A percentile compares a stretch with the other conserved stretches of the same genome.
These are phyloP conservation scores for Vaucheria bursata DNA, from an alignment of 352 stramenopile genomes.

Conservation along the genomic window DNA sequence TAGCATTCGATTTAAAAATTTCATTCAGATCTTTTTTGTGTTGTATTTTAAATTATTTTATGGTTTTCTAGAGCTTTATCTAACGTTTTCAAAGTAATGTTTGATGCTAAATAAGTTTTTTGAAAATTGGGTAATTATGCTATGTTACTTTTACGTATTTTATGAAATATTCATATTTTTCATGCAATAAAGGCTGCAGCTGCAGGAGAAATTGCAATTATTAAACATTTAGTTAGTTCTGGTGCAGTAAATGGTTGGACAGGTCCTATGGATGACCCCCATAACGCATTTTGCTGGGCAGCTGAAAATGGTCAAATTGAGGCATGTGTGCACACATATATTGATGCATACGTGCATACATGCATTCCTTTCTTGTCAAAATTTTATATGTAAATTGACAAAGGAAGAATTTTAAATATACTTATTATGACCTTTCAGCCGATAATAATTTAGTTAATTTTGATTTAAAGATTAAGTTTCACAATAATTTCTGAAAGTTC, in stretches of 20 bases:
- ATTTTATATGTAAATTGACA: too few species aligned
- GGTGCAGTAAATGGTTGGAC: constrained; percentile 11
- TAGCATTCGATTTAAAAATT: too few species aligned
- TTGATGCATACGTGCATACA: neutral
- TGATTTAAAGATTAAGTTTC: too few species aligned
- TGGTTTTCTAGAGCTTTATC: neutral
- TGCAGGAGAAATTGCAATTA: neutral
- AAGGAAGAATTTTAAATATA: too few species aligned
- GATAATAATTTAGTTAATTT: too few species aligned
- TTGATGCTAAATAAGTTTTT: neutral
- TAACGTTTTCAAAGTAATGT: neutral
- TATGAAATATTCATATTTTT: neutral
- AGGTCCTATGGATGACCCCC: neutral
- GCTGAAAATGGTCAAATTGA: neutral
- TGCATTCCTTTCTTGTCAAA: neutral
- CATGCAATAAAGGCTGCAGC: neutral
- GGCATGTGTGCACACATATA: neutral
- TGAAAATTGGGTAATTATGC: too few species aligned
- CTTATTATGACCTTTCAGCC: too few species aligned
- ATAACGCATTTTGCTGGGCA: constrained; percentile 9
- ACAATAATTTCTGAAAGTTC: too few species aligned
- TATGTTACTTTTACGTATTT: too few species aligned
- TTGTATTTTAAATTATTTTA: neutral
- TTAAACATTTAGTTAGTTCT: neutral
- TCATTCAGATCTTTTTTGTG: neutral